phyloP scores from a whole-genome alignment of 2,329 filamentous ascomycete genomes.

The Apiospora arundinis region DNA sequence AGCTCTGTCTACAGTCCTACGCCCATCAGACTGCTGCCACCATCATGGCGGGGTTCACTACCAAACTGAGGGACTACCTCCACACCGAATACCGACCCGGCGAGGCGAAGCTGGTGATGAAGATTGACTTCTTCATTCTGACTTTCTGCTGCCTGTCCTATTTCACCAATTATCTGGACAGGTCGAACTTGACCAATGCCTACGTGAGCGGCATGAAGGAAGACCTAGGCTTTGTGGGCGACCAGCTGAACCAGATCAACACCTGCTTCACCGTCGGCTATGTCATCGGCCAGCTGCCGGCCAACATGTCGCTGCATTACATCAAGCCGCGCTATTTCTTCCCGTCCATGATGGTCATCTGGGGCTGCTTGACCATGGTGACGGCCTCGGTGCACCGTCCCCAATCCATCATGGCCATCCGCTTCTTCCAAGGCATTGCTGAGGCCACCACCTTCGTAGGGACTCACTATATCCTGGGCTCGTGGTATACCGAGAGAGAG shows the following conservation, averaged over 20 bases:
- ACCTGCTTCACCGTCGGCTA: conserved; percentile 53
- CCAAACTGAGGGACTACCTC: conserved; percentile 17
- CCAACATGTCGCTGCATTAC: conserved; percentile 67
- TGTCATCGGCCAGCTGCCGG: conserved; percentile 64
- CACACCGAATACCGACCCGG: conserved; percentile 38
- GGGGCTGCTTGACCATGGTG: conserved; percentile 69
- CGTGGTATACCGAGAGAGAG: conserved; percentile 62
- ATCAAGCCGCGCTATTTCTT: conserved; percentile 69
- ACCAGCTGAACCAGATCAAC: conserved; percentile 60
- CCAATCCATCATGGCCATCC: conserved; percentile 64
- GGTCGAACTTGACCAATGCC: conserved; percentile 59
- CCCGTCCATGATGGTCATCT: conserved; percentile 67
- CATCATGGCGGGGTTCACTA: conserved; percentile 16
- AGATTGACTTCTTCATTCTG: conserved; percentile 70
- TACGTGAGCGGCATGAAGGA: conserved; percentile 62
- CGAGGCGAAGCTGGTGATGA: conserved; percentile 56
- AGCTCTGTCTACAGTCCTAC: neutral
- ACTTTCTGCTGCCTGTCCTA: conserved; percentile 68
- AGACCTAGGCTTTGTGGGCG: conserved; percentile 53
- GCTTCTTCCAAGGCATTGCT: conserved; percentile 61
- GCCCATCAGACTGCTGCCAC: neutral
- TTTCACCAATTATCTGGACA: conserved; percentile 62
- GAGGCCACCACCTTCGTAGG: conserved; percentile 64
- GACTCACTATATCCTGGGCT: conserved; percentile 64
- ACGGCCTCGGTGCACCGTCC: conserved; percentile 60